Evolutionary conservation across 768 basidiomycete species (phyloP).

Genomic region (Pisolithus microcarpus): DNA sequence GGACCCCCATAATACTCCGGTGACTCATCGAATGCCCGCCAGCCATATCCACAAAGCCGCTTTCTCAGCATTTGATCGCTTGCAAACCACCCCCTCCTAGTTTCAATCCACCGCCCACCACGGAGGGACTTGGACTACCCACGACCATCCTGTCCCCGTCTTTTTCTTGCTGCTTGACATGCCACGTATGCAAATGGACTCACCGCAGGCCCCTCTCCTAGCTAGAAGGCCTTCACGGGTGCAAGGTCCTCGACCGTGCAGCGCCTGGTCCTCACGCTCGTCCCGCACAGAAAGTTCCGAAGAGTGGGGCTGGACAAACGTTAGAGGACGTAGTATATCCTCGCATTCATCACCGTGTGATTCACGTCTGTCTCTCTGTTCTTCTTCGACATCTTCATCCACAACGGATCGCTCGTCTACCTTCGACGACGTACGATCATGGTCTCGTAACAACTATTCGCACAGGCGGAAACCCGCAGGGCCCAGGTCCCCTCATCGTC

Average conservation of each 20-base stretch:
- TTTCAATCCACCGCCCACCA: too few relatives aligned
- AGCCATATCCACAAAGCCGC: too few relatives aligned
- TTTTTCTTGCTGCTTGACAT: not conserved
- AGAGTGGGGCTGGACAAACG: constrained; percentile 13
- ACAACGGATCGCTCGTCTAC: not conserved
- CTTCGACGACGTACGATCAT: not conserved
- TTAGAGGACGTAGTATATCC: not conserved
- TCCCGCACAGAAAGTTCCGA: constrained; percentile 10
- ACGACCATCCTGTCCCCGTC: too few relatives aligned
- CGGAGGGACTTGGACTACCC: too few relatives aligned
- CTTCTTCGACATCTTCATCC: constrained; percentile 9
- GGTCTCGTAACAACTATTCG: not conserved
- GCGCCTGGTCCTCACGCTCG: constrained; percentile 13
- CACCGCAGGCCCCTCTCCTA: constrained; percentile 3
- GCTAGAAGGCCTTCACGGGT: constrained; percentile 12
- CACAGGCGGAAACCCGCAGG: constrained; percentile 20
- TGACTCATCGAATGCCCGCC: too few relatives aligned
- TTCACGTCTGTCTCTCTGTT: constrained; percentile 7
- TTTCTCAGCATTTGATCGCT: too few relatives aligned
- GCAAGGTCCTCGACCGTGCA: constrained; percentile 25
- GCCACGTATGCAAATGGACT: constrained; percentile 8
- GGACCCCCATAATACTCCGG: too few relatives aligned
- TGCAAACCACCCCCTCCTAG: too few relatives aligned
- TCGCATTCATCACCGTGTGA: not conserved
- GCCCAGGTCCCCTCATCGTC: constrained; percentile 18